Evolutionary conservation across 352 stramenopile genomes (phyloP), one percentile per base, ranked within the genome.

Genomic region (Globisporangium nagaii): DNA sequence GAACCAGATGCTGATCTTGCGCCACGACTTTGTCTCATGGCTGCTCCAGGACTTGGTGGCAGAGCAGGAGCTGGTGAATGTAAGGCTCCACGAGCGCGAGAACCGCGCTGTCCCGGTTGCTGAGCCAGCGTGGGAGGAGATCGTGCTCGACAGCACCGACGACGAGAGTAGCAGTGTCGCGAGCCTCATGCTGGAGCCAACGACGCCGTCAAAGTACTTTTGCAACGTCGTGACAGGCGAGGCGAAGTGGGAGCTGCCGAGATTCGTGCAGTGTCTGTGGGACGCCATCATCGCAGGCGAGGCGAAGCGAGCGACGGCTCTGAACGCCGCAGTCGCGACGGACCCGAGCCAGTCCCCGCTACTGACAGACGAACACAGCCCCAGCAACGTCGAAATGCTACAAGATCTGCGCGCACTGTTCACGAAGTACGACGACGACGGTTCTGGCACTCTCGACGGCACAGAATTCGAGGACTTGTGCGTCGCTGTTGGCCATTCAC

Each of bases 401-500:
- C 58, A 79, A 24, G 66, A 84, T 32, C 65, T 90, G 12, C 68
- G 61, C 25, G 58, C 59, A 12, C 34, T 88, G 2, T 90, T 88
- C 55, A 30, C 53, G 15, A 73, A 75, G 45, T 86, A 76, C 37
- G 77, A 88, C 31, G 79, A 87, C 19, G 75, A 90, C 45, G 58
- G 66, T 2, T 77, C 72, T 2, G 69, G 70, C 0, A 35, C 60
- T n/a, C 42, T 90, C 35, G 75, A 85, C 34, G 43, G 55, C 4
- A 56, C 57, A 6, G 75, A 90, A 58, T 84, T 88, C 39, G 48
- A 82, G 22, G 75, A 87, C 44, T 36, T 88, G 1, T 90, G 79
- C 34, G 75, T 87, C 1, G 71, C 65, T 15, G 55, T 87, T 3
- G 73, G 66, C 0, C 69, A 78, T n/a, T n/a, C 58, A 11, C 20